Percentiles rank a stretch among this genome's conserved stretches.
Evolutionary conservation across 2,329 filamentous ascomycete genomes (phyloP).

Genomic region (Sclerotinia borealis): DNA sequence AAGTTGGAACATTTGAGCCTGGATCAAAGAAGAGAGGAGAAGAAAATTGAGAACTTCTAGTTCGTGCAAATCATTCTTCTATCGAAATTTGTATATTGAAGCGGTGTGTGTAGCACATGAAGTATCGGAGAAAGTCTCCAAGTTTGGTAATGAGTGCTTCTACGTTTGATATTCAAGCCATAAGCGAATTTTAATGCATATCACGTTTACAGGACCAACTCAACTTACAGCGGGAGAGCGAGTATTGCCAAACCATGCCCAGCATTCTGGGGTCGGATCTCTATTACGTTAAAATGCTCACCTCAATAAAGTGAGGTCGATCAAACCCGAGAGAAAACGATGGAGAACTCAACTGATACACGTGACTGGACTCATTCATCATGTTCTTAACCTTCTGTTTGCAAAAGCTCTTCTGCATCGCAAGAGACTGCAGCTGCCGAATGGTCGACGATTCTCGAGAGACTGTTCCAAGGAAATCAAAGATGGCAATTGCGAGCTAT

Average conservation of each 20-base stretch:
- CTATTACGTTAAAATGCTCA: too few relatives aligned
- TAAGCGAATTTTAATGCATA: background rate
- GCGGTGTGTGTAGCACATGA: conserved; percentile 1
- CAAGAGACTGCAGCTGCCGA: background rate
- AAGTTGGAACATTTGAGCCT: background rate
- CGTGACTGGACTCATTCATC: background rate
- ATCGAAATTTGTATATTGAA: background rate
- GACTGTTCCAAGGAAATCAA: background rate
- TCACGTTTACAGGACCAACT: background rate
- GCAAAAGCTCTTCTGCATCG: background rate
- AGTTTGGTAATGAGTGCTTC: background rate
- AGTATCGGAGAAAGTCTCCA: background rate
- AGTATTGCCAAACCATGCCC: background rate
- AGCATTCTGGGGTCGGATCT: background rate
- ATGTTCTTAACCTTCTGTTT: background rate
- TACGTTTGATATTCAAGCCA: background rate
- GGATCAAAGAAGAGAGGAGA: background rate
- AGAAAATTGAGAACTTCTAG: background rate
- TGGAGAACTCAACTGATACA: background rate
- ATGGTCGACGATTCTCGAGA: background rate
- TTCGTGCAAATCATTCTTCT: background rate
- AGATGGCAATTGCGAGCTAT: background rate
- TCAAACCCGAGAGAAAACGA: background rate
- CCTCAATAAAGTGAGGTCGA: too few relatives aligned
- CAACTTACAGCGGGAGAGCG: background rate